A percentile compares a stretch with the other conserved stretches of the same genome.
Conservation (phyloP, 257 asterid species). For the Voacanga thouarsii region DNA sequence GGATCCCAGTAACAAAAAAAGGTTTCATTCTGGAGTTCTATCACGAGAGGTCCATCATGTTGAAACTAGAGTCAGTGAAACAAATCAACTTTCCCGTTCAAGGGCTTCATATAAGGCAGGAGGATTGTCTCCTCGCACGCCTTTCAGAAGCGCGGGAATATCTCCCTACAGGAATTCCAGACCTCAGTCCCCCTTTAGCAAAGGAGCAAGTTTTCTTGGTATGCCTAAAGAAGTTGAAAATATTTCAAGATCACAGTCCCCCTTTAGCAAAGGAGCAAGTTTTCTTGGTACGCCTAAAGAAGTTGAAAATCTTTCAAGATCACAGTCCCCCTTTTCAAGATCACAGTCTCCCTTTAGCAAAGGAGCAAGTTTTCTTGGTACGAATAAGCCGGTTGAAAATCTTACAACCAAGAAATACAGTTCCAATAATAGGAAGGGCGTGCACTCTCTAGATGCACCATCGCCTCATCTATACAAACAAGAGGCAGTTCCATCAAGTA, state of each 20-base stretch:
- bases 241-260: conserved; percentile 50
- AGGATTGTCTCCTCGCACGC: conserved; percentile 58
- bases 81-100: conserved; percentile 31
- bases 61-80: conserved; percentile 36
- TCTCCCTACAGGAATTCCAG: conserved; percentile 83
- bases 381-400: conserved; percentile 49
- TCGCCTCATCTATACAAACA: conserved; percentile 37
- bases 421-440: conserved; percentile 48
- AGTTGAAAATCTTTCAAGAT: conserved; percentile 30
- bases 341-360: conserved; percentile 74
- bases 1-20: conserved; percentile 52
- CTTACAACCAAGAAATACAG: conserved; percentile 45
- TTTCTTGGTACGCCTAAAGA: conserved; percentile 74
- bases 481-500: conserved; percentile 28
- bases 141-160: conserved; percentile 60
- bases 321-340: conserved; percentile 26
- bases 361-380: conserved; percentile 68
- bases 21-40: conserved; percentile 71
- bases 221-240: conserved; percentile 48
- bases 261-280: conserved; percentile 65
- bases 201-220: conserved; percentile 73
- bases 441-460: conserved; percentile 54
- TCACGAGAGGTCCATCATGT: conserved; percentile 46
- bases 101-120: conserved; percentile 40
- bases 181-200: conserved; percentile 73